Evolutionary conservation across 345 rosid species (phyloP).

Genomic region (Salix udensis): DNA sequence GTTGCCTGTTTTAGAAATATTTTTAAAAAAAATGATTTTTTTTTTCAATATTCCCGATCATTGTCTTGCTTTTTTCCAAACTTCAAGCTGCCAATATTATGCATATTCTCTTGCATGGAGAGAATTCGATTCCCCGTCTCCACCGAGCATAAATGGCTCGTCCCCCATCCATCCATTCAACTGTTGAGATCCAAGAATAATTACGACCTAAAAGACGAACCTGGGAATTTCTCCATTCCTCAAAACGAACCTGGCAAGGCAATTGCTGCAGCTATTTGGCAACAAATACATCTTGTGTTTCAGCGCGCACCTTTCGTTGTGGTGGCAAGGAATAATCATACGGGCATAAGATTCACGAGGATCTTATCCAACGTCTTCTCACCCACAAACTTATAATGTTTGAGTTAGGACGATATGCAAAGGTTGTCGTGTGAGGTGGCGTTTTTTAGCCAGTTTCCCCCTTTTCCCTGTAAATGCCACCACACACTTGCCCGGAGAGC

Average conservation of each 20-base stretch:
- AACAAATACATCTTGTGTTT: background rate
- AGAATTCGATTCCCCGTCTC: conserved; percentile 2
- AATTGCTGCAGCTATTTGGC: background rate
- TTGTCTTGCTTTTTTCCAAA: background rate
- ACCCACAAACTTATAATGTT: background rate
- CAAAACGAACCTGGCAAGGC: background rate
- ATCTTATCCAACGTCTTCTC: background rate
- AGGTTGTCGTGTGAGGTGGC: background rate
- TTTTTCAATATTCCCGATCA: background rate
- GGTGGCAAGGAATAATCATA: background rate
- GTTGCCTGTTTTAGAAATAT: too few relatives aligned
- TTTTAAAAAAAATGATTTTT: too few relatives aligned
- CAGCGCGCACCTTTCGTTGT: background rate
- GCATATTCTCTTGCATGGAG: background rate
- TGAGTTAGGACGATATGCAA: background rate
- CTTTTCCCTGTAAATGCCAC: background rate
- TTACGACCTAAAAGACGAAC: background rate
- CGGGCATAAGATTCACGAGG: background rate
- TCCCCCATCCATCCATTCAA: background rate
- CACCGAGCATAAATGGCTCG: background rate
- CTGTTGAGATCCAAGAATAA: background rate
- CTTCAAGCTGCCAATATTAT: background rate
- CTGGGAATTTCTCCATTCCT: background rate
- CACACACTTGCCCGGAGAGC: background rate
- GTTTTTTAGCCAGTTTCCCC: too few relatives aligned